These are phyloP conservation scores for Diaporthe helianthi DNA, from an alignment of 2,329 filamentous ascomycete species.

Conservation along the genomic window DNA sequence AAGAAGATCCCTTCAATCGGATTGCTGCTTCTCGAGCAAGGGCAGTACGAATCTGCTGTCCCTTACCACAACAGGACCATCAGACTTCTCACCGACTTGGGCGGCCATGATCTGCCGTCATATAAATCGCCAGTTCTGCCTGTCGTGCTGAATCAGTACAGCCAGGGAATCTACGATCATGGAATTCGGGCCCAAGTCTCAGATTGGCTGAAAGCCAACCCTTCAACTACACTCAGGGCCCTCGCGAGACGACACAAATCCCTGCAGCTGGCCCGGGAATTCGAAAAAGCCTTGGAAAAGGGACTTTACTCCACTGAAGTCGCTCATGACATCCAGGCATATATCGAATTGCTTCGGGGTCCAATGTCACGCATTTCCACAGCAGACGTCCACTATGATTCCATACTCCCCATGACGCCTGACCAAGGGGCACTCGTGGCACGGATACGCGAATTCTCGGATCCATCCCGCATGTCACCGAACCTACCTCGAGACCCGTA, in stretches of 20 bases:
- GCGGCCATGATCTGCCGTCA: slow-evolving; percentile 38
- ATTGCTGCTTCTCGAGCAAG: slow-evolving; percentile 60
- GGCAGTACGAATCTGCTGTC: slow-evolving; percentile 56
- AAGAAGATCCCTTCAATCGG: slow-evolving; percentile 61
- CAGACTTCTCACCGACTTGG: slow-evolving; percentile 48
- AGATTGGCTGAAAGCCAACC: slow-evolving; percentile 42
- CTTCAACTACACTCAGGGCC: slow-evolving; percentile 46
- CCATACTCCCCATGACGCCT: slow-evolving; percentile 48
- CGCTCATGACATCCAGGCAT: slow-evolving; percentile 50
- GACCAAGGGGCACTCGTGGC: slow-evolving; percentile 46
- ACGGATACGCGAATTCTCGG: slow-evolving; percentile 53
- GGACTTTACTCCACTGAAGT: slow-evolving; percentile 51
- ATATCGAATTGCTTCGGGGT: slow-evolving; percentile 57
- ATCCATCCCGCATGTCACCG: slow-evolving; percentile 57
- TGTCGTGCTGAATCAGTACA: slow-evolving; percentile 53
- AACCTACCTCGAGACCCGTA: slow-evolving; percentile 62
- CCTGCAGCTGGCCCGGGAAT: slow-evolving; percentile 62
- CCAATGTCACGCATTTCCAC: slow-evolving; percentile 41
- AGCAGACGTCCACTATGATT: slow-evolving; percentile 40
- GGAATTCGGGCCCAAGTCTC: slow-evolving; percentile 53
- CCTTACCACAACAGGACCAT: slow-evolving; percentile 57
- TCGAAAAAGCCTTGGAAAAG: slow-evolving; percentile 60
- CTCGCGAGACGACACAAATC: slow-evolving; percentile 59
- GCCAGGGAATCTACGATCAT: slow-evolving; percentile 58
- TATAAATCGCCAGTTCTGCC: slow-evolving; percentile 38